Percentiles rank a stretch among this genome's conserved stretches.
These are phyloP conservation scores for Solanum appendiculatum DNA, from an alignment of 257 asterid species.

Conservation along the genomic window DNA sequence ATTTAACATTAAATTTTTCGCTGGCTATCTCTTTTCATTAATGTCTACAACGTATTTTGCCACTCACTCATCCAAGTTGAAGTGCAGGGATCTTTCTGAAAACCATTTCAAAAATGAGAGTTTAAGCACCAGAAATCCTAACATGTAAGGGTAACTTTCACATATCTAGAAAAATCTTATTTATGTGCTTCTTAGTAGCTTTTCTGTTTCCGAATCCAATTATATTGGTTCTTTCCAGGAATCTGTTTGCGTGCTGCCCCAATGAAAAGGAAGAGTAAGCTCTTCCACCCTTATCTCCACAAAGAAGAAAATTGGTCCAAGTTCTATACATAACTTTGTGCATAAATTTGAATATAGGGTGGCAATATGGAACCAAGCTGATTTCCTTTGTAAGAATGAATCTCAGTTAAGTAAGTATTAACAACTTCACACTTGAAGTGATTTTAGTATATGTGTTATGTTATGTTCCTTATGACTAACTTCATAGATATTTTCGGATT, in stretches of 20 bases:
- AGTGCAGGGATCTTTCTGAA: slow-evolving; percentile 18
- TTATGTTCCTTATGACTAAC: background rate
- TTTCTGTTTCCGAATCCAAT: background rate
- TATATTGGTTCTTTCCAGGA: background rate
- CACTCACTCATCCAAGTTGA: background rate
- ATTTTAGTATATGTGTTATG: background rate
- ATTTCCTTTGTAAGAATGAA: background rate
- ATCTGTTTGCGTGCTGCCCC: background rate
- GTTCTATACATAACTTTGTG: background rate
- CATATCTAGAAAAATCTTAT: background rate
- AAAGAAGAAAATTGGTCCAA: background rate
- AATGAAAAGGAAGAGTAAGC: background rate
- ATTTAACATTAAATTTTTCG: background rate
- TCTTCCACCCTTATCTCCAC: background rate
- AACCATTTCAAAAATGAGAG: slow-evolving; percentile 2
- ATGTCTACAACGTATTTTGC: background rate
- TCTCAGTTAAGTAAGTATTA: background rate
- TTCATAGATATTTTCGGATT: background rate
- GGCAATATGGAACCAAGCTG: background rate
- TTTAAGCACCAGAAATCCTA: too few relatives aligned
- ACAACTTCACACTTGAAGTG: background rate
- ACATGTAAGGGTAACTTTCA: background rate
- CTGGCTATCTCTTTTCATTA: background rate
- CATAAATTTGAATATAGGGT: background rate
- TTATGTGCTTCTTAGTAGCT: background rate